Conservation (phyloP, 1,139 yeast species). For the Kodamaea sp. region DNA sequence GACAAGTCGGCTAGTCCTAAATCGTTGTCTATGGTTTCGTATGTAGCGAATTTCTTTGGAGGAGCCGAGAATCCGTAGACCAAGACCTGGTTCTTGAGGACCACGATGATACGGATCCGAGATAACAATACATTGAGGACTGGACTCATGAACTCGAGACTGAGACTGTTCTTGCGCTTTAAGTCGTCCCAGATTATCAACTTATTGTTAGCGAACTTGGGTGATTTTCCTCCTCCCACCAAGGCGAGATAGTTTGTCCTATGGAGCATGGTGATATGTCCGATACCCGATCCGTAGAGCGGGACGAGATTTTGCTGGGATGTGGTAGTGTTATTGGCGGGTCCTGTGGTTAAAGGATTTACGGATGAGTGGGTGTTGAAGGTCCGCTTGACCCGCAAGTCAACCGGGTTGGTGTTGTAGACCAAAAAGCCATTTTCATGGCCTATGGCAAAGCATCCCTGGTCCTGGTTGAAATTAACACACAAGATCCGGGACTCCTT, state of each 20-base stretch:
- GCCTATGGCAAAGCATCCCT: conserved; percentile 84
- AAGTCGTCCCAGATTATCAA: conserved; percentile 90
- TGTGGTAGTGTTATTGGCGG: conserved; percentile 5
- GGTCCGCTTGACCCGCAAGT: conserved; percentile 68
- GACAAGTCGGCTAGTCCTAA: conserved; percentile 70
- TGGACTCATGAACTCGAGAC: conserved; percentile 73
- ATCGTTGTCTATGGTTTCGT: conserved; percentile 72
- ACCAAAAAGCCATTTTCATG: conserved; percentile 82
- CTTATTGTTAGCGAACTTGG: conserved; percentile 75
- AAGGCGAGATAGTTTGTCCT: conserved; percentile 87
- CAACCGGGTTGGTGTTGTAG: conserved; percentile 87
- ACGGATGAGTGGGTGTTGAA: conserved; percentile 27
- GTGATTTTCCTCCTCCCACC: conserved; percentile 85
- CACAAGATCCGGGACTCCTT: conserved; percentile 49
- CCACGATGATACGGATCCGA: conserved; percentile 72
- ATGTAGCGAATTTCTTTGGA: conserved; percentile 67
- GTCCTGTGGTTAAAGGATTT: conserved; percentile 3
- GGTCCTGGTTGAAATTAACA: conserved; percentile 83
- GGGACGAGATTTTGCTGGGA: neutral
- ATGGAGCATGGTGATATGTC: conserved; percentile 77
- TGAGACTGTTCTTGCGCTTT: conserved; percentile 72
- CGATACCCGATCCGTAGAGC: conserved; percentile 58
- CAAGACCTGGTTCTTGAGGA: conserved; percentile 63
- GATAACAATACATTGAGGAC: conserved; percentile 74
- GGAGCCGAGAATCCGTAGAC: conserved; percentile 82